Base-by-base conservation (phyloP, 1,139 yeast genomes). In the Suhomyces chickasaworum region DNA sequence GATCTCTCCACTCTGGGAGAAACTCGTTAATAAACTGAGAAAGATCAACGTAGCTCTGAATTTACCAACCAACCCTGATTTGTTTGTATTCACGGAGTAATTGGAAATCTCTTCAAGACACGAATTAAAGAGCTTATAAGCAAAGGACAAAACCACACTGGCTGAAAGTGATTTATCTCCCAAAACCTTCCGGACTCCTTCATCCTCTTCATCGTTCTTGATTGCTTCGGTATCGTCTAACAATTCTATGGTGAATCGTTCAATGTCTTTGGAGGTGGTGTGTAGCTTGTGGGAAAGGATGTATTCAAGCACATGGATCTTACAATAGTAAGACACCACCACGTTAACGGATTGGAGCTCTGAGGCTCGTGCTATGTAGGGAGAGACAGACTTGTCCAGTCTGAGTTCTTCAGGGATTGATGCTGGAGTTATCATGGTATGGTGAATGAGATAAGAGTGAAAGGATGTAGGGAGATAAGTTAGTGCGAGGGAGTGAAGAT, bases 231-330 rank as follows among this genome's bases (percentile, higher is more conserved):
- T 78, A 4, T 79, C 79, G 58, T 84, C 91, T 48, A 89, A 68
- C 46, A 89, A 66, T 5, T 59, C 57, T 42, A 83, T 70, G 0
- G 89, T 86, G 58, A 80, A 84, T 2, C 54, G 57, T 30, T 86
- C 88, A 16, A 79, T 78, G 3, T 74, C 80, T 12, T 73, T 67
- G 48, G 80, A 76, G 1, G 65, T 58, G 18, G 73, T 64, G 58
- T 89, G 95, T 22, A 83, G 69, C 52, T 81, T 79, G 43, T 77
- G 65, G 40, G 73, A 74, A 23, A 89, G 67, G 7, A 89, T 83
- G 55, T 78, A 72, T 58, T 88, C 89, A 9, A 85, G 82, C 0
- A 88, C 87, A 55, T 84, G 82, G 33, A 79, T 60, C 58, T 75
- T 74, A 61, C 86, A 81, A 59, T 77, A 81, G 60, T 82, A 83